Base-by-base conservation (phyloP, 2,329 filamentous ascomycete species). In the Monosporascus sp. region DNA sequence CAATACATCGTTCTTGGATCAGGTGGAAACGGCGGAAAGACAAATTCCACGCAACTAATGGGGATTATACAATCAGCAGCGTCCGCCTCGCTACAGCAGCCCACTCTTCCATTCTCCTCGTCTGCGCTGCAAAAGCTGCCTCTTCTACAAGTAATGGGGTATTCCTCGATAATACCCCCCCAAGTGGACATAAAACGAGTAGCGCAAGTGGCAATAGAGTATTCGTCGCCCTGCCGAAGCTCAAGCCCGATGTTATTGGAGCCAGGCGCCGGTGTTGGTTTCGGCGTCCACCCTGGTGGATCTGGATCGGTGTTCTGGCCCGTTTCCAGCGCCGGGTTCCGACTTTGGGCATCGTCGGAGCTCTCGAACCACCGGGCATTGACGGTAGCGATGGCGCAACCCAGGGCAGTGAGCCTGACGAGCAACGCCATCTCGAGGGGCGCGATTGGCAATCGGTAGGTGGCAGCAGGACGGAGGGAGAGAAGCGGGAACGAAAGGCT, bases 1-100 rank as follows among this genome's bases (percentile, higher is more conserved):
- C 63, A 66, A 39, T 57, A 53, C 38, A 57, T 59, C 3, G 64
- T 65, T 44, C 52, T 48, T 5, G 57, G 15, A 57, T 61, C 57
- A 25, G 51, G 42, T 55, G 17, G 53, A 24, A 31, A 38, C 14
- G 47, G 17, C 22, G 56, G 54, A 41, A 17, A 49, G 14, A 49
- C 58, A 9, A 60, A 60, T 22, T 65, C 63, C 11, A 68, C 39
- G 45, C 65, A 68, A n/a, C 58, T 50, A 14, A 64, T 67, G 24
- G 64, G 58, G 27, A 68, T 52, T 47, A 45, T 59, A 51, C 65
- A 68, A 48, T 55, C 47, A 25, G 51, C 56, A 36, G 53, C 54
- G 39, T 63, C 60, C 11, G 45, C 25, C 34, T 52, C 57, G 6
- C 50, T 61, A 51, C 65, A 68, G 49, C 65, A 68, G 42, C 65